phyloP scores from a whole-genome alignment of 202 grass and related monocot genomes.

The Brachypodium distachyon region DNA sequence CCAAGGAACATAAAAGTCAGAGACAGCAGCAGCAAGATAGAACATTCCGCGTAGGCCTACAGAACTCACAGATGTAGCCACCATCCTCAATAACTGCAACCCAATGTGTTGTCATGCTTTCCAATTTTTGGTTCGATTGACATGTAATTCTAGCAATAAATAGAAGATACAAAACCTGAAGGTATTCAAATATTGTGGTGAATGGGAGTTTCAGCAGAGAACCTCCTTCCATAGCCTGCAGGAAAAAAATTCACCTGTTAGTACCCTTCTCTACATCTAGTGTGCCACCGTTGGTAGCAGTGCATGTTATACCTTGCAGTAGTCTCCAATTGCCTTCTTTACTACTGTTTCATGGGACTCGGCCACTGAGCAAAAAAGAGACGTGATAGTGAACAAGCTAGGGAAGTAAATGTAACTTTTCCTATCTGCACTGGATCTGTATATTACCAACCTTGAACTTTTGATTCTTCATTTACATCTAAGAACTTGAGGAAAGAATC shows the following conservation, averaged over 20 bases:
- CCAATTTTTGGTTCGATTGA: not conserved
- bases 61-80: conserved; percentile 62
- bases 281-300: not conserved
- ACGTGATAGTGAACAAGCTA: not conserved
- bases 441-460: conserved; percentile 64
- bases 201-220: conserved; percentile 88
- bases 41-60: conserved; percentile 58
- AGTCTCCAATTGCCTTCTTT: conserved; percentile 70
- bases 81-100: conserved; percentile 70
- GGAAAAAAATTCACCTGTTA: conserved; percentile 25
- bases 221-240: conserved; percentile 63
- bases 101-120: not conserved
- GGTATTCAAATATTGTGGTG: conserved; percentile 96
- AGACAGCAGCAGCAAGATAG: conserved; percentile 91
- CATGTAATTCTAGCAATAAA: not conserved
- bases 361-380: conserved; percentile 31
- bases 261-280: not conserved
- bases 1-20: conserved; percentile 95
- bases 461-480: conserved; percentile 55
- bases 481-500: conserved; percentile 90
- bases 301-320: conserved; percentile 32
- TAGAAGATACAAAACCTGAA: conserved; percentile 47
- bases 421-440: not conserved
- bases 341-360: conserved; percentile 37
- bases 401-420: not conserved